phyloP scores from a whole-genome alignment of 495 filamentous ascomycete genomes.

The Rhizodiscina lignyota region DNA sequence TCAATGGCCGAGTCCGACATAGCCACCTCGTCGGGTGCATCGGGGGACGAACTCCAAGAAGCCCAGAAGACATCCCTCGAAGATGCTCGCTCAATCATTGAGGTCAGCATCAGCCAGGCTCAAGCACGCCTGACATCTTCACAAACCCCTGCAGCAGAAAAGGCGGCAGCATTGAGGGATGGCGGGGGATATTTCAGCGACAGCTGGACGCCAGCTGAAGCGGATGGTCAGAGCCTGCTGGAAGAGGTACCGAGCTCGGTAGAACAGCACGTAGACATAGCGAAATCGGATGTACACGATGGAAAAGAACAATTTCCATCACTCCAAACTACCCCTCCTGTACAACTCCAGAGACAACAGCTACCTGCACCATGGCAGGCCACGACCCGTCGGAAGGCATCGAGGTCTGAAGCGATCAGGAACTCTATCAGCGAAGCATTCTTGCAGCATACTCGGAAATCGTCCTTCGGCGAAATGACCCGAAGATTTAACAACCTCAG shows the following conservation, averaged over 20 bases:
- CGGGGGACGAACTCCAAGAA: no score
- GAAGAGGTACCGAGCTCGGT: neutral
- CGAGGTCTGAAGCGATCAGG: no score
- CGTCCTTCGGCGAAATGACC: no score
- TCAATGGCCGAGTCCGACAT: no score
- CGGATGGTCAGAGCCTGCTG: neutral
- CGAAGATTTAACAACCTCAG: no score
- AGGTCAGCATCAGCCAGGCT: slow-evolving; percentile 54
- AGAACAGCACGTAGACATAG: neutral
- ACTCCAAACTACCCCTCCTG: neutral
- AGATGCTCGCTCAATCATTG: slow-evolving; percentile 48
- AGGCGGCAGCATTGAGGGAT: slow-evolving; percentile 52
- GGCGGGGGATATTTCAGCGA: slow-evolving; percentile 15
- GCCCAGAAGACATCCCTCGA: no score
- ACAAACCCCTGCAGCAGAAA: slow-evolving; percentile 58
- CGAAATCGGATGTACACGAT: neutral
- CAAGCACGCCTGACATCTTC: slow-evolving; percentile 59
- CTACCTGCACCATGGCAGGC: no score
- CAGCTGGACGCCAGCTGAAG: slow-evolving; percentile 2
- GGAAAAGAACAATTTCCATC: neutral
- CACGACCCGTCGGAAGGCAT: no score
- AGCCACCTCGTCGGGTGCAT: no score
- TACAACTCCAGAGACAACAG: neutral
- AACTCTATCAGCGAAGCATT: no score
- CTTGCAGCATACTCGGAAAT: no score